Conservation (phyloP, 1,284 basidiomycete species). For the Fomitopsis betulina region DNA sequence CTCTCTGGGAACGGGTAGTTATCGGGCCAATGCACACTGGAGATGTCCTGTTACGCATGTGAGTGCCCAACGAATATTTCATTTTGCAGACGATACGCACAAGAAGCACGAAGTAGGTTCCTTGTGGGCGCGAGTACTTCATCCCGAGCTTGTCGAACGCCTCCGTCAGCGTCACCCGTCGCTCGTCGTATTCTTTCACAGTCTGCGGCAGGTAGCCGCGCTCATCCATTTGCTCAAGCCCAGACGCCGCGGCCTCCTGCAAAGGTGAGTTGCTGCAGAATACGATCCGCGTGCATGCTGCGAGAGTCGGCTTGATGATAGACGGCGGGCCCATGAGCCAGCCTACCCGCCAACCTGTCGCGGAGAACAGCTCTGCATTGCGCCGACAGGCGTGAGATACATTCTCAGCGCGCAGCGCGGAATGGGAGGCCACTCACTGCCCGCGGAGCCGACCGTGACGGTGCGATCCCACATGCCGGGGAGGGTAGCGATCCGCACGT, state of each 20-base stretch:
- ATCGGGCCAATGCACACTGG: slow-evolving; percentile 75
- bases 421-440: slow-evolving; percentile 45
- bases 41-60: slow-evolving; percentile 61
- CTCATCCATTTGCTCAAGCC: slow-evolving; percentile 72
- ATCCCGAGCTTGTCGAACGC: slow-evolving; percentile 85
- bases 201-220: slow-evolving; percentile 83
- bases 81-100: slow-evolving; percentile 36
- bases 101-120: slow-evolving; percentile 87
- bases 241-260: slow-evolving; percentile 89
- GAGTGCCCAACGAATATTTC: not conserved
- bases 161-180: slow-evolving; percentile 69
- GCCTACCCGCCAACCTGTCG: slow-evolving; percentile 97
- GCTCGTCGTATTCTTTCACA: slow-evolving; percentile 74
- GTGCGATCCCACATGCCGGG: slow-evolving; percentile 99
- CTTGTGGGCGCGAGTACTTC: slow-evolving; percentile 85
- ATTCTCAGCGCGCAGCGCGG: not conserved
- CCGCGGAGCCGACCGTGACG: slow-evolving; percentile 77
- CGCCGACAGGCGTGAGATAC: slow-evolving; percentile 3
- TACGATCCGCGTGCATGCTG: slow-evolving; percentile 90
- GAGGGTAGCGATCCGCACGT: slow-evolving; percentile 87
- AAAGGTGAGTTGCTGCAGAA: slow-evolving; percentile 92
- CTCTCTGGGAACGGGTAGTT: slow-evolving; percentile 80
- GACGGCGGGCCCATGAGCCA: slow-evolving; percentile 89
- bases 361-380: slow-evolving; percentile 85
- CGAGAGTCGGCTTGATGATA: slow-evolving; percentile 84